Base-by-base conservation (phyloP, 768 basidiomycete species). In the Rhodotorula graminis region DNA sequence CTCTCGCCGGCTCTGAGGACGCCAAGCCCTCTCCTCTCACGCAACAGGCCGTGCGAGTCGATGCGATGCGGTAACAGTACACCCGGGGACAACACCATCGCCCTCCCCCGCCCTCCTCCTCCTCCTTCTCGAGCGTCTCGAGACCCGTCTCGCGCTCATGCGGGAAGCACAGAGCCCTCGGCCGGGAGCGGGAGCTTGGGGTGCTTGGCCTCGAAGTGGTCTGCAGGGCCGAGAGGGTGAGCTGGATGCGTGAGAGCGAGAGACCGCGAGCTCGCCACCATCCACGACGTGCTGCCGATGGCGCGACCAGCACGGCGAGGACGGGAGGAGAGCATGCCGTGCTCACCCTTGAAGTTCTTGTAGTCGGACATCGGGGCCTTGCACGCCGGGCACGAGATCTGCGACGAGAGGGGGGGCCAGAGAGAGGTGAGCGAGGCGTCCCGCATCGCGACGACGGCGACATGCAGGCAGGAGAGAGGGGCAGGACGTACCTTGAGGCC, bases 121-220 rank as follows among this genome's bases (percentile, higher is more conserved):
- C n/a, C n/a, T 25, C 21, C 49, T 50, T 12, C 44, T 37, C 44
- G 44, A 46, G 14, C 44, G 15, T 3, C 5, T 37, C 37, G 44
- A 46, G 18, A 1, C 25, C 8, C 25, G 25, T 52, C 50, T 27
- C 33, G 37, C 49, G 18, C 37, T 37, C 37, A 37, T 37, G 37
- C 4, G 9, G 63, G n/a, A 0, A 29, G n/a, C 21, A 56, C 3
- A 1, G 42, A 21, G 55, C 57, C 53, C n/a, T 56, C 64, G 23
- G 64, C 23, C n/a, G 64, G 64, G 37, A 65, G 52, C 4, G 42
- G 52, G 7, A 55, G 63, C 49, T 65, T 65, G 15, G 53, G 42
- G 64, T 65, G 64, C 56, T 65, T 65, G 21, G 64, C 25, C 37
- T 44, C 37, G 29, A 31, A 42, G 53, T 42, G 50, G 2, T 37